These are phyloP conservation scores for Marchantia polymorpha DNA, from an alignment of 225 moss, liverwort and hornwort species.

Conservation along the genomic window DNA sequence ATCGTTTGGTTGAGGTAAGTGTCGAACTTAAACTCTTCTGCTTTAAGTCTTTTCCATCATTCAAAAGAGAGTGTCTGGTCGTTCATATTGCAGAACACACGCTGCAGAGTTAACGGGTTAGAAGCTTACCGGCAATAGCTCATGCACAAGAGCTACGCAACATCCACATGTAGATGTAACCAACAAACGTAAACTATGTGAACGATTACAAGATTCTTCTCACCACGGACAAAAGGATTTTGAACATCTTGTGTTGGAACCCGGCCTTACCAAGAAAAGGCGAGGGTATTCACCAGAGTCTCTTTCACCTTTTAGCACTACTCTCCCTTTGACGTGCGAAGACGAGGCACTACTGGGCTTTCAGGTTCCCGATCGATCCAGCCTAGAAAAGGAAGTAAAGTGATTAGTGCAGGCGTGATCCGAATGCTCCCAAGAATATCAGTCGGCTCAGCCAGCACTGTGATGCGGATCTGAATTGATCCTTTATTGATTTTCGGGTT, in stretches of 20 bases:
- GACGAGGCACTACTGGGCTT: not conserved
- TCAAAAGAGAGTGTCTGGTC: too few relatives aligned
- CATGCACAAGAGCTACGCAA: too few relatives aligned
- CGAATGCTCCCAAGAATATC: constrained; percentile 28
- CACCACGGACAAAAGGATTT: not conserved
- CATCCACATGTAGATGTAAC: too few relatives aligned
- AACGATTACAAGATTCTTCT: too few relatives aligned
- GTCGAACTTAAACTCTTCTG: not conserved
- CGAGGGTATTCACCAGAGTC: not conserved
- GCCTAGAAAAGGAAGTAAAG: not conserved
- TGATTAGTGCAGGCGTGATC: constrained; percentile 22
- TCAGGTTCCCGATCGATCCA: not conserved
- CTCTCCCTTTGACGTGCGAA: not conserved
- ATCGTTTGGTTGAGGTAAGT: constrained; percentile 91
- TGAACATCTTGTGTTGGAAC: not conserved
- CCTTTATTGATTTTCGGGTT: too few relatives aligned
- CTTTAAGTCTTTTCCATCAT: not conserved
- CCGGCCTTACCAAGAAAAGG: constrained; percentile 12
- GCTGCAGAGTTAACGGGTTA: too few relatives aligned
- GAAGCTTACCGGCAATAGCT: too few relatives aligned
- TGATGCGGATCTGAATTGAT: constrained; percentile 26
- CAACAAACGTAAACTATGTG: too few relatives aligned
- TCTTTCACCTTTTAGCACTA: not conserved
- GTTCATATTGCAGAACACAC: too few relatives aligned
- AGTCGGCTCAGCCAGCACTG: constrained; percentile 31